A percentile compares a stretch with the other conserved stretches of the same genome.
phyloP scores from a whole-genome alignment of 2,329 filamentous ascomycete genomes.

The Lachnellula occidentalis region DNA sequence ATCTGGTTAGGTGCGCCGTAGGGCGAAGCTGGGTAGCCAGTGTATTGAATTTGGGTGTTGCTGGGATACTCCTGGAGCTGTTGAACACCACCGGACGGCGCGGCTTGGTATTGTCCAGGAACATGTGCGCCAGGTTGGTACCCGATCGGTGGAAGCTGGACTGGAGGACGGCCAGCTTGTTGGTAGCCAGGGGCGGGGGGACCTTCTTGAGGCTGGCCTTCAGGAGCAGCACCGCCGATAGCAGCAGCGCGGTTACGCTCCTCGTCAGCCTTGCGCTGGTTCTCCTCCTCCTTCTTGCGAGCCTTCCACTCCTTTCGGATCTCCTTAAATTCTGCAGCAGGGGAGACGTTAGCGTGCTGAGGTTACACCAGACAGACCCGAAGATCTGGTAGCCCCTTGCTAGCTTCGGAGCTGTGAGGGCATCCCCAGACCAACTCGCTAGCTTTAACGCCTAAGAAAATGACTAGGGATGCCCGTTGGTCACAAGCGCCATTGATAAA shows the following conservation, averaged over 20 bases:
- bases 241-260: constrained; percentile 67
- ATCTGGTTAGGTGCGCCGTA: constrained; percentile 48
- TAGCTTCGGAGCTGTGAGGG: constrained; percentile 35
- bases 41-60: constrained; percentile 37
- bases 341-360: constrained; percentile 23
- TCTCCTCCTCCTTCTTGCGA: constrained; percentile 98
- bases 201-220: constrained; percentile 49
- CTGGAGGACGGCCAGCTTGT: constrained; percentile 47
- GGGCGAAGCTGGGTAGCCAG: constrained; percentile 53
- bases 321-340: constrained; percentile 83
- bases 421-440: constrained; percentile 43
- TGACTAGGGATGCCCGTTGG: constrained; percentile 7
- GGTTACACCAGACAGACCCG: constrained; percentile 28
- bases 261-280: constrained; percentile 81
- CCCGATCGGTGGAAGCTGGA: constrained; percentile 70
- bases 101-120: constrained; percentile 54
- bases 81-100: constrained; percentile 51
- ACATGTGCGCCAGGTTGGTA: constrained; percentile 57
- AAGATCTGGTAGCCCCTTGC: constrained; percentile 34
- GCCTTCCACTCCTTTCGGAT: constrained; percentile 99
- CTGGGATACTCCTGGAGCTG: constrained; percentile 52
- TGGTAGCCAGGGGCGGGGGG: constrained; percentile 44
- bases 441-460: constrained; percentile 41
- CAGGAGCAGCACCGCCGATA: constrained; percentile 38
- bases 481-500: background rate